Percentiles rank a stretch among this genome's conserved stretches.
These are phyloP conservation scores for Paulownia fortunei DNA, from an alignment of 257 asterid genomes.

Conservation along the genomic window DNA sequence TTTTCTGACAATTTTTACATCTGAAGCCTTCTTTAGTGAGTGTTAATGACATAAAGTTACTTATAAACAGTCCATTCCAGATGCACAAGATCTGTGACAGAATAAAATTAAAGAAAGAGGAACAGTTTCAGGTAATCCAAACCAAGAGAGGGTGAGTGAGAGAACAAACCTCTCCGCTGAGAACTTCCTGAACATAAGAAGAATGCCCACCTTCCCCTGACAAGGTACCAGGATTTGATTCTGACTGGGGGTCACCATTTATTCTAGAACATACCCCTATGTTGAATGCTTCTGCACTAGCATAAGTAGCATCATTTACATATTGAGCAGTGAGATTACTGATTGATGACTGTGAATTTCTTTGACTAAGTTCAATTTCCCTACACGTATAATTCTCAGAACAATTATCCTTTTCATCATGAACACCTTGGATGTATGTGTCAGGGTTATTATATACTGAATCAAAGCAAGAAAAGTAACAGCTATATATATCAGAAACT, in stretches of 20 bases:
- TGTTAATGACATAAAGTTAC: constrained; percentile 1
- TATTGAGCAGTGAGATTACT: constrained; percentile 12
- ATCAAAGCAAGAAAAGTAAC: constrained; percentile 25
- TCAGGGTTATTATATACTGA: constrained; percentile 26
- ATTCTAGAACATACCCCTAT: constrained; percentile 22
- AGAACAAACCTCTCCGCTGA: constrained; percentile 40
- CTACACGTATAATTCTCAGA: constrained; percentile 23
- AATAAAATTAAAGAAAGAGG: constrained; percentile 11
- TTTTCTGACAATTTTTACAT: background rate
- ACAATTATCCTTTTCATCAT: constrained; percentile 32
- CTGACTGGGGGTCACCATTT: constrained; percentile 28
- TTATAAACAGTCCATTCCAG: constrained; percentile 4
- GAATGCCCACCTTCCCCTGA: constrained; percentile 32
- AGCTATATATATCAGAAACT: constrained; percentile 26
- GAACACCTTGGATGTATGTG: constrained; percentile 26
- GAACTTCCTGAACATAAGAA: constrained; percentile 34
- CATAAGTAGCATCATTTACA: constrained; percentile 1
- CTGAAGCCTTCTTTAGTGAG: background rate
- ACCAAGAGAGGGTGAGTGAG: background rate
- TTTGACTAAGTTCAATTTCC: constrained; percentile 30
- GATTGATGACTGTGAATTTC: background rate
- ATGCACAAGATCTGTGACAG: constrained; percentile 7
- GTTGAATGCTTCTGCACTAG: constrained; percentile 4
- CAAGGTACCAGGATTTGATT: constrained; percentile 20
- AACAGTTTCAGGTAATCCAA: constrained; percentile 11